Base-by-base conservation (phyloP, 2,329 filamentous ascomycete genomes). In the Ciborinia camelliae region DNA sequence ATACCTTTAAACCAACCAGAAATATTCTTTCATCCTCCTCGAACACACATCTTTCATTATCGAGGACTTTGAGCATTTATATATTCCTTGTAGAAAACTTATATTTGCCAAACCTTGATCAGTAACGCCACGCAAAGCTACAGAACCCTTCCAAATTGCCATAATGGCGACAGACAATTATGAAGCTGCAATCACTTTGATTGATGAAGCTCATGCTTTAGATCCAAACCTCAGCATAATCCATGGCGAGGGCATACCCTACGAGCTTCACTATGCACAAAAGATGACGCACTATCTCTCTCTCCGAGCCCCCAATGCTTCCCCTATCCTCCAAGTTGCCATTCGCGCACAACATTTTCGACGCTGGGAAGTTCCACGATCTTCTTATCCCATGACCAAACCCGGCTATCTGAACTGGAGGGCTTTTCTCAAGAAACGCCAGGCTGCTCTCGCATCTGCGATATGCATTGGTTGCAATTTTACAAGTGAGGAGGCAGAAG, bases 321-420 rank as follows among this genome's bases (percentile, higher is more conserved):
- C 88, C 2, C 86, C 88, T 1, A 77, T 84, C 30, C 81, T 96
- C 62, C 86, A 86, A 68, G 81, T 95, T 54, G 92, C 92, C 23
- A 89, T 92, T 69, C 87, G 91, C 69, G 91, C 91, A 14, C 92
- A 96, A 76, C 92, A 96, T 76, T 90, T 96, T 72, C 85, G 88
- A 62, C 87, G 84, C 70, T 96, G 91, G 91, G 90, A 96, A 77
- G 84, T 94, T 1, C 90, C 91, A 0, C 87, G 91, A 57, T 79
- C 81, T 68, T 84, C 81, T 45, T 94, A 90, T 76, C 90, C 91
- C 8, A 86, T 86, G 80, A 93, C 88, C 1, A 87, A 88, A 69
- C 74, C 84, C 0, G 92, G 92, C 12, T 96, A 96, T 75, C 84
- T 92, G 68, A 81, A 83, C n/a, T 96, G 92, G 92, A 84, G 92